A percentile compares a stretch with the other conserved stretches of the same genome.
These are phyloP conservation scores for Rubia tinctorum DNA, from an alignment of 305 asterid species.

Conservation along the genomic window DNA sequence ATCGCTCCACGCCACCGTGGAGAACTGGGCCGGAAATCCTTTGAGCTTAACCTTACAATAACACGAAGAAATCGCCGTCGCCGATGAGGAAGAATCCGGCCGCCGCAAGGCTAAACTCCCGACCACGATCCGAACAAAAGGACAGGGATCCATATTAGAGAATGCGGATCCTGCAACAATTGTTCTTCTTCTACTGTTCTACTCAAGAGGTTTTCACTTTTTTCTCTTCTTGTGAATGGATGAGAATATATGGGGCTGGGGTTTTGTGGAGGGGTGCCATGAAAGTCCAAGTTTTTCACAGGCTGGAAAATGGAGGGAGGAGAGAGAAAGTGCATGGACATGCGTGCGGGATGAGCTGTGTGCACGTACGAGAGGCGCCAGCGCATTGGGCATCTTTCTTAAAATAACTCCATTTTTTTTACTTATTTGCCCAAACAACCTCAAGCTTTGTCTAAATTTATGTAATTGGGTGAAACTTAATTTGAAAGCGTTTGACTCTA, in stretches of 20 bases:
- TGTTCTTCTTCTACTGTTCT: not conserved
- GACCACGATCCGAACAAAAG: conserved; percentile 68
- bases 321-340: conserved; percentile 29
- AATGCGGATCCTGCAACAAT: not conserved
- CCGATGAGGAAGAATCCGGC: conserved; percentile 19
- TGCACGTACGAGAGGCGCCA: conserved; percentile 59
- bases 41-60: conserved; percentile 68
- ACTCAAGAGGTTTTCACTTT: not conserved
- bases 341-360: conserved; percentile 88
- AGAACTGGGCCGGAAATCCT: conserved; percentile 45
- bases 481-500: not conserved
- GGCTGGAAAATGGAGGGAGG: conserved; percentile 7
- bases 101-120: conserved; percentile 51
- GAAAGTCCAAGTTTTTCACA: not conserved
- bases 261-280: not conserved
- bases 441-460: not conserved
- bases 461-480: not conserved
- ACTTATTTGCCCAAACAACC: not conserved
- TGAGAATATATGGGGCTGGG: not conserved
- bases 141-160: conserved; percentile 79
- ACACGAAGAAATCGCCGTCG: conserved; percentile 13
- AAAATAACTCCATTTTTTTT: not conserved
- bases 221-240: too few species aligned
- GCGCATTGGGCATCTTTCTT: conserved; percentile 50
- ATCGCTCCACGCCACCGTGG: conserved; percentile 44